phyloP scores from a whole-genome alignment of 2,329 filamentous ascomycete genomes.

The Colletotrichum sp. region DNA sequence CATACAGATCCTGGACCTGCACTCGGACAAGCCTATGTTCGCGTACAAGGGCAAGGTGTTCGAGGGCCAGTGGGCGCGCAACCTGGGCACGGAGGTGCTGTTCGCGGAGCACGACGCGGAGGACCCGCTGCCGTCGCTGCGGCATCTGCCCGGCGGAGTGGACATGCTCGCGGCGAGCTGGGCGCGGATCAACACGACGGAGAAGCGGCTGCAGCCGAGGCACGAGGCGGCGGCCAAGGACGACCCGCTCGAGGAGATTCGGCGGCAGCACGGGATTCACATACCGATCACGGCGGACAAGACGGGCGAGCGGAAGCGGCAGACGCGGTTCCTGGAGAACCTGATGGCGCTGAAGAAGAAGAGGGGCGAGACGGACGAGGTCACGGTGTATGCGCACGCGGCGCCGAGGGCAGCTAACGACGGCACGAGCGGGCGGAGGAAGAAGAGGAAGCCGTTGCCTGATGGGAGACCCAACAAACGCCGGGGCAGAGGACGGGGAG shows the following conservation, averaged over 20 bases:
- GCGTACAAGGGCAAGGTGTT: conserved; percentile 82
- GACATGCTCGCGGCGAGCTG: conserved; percentile 76
- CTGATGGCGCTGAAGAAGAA: conserved; percentile 69
- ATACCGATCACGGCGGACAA: conserved; percentile 52
- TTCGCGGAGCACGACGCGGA: conserved; percentile 59
- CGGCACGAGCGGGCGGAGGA: conserved; percentile 22
- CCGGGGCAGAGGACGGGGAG: conserved; percentile 14
- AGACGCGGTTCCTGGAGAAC: conserved; percentile 67
- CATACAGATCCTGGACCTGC: conserved; percentile 84
- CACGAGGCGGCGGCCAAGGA: conserved; percentile 32
- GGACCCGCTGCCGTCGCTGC: conserved; percentile 49
- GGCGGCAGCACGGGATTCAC: conserved; percentile 45
- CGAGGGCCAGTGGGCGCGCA: conserved; percentile 80
- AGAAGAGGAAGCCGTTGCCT: conserved; percentile 21
- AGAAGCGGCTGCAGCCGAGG: conserved; percentile 62
- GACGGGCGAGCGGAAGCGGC: conserved; percentile 51
- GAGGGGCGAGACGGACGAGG: conserved; percentile 68
- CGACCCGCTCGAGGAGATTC: conserved; percentile 42
- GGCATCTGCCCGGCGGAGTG: conserved; percentile 61
- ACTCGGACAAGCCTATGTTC: conserved; percentile 77
- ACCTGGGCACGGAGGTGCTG: conserved; percentile 84
- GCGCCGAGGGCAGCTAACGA: conserved; percentile 34
- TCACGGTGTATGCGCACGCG: conserved; percentile 62
- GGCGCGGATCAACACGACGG: conserved; percentile 71
- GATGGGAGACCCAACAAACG: conserved; percentile 5